A percentile compares a stretch with the other conserved stretches of the same genome.
Evolutionary conservation across 148 eudicot species (phyloP).

Genomic region (Spergularia marina): DNA sequence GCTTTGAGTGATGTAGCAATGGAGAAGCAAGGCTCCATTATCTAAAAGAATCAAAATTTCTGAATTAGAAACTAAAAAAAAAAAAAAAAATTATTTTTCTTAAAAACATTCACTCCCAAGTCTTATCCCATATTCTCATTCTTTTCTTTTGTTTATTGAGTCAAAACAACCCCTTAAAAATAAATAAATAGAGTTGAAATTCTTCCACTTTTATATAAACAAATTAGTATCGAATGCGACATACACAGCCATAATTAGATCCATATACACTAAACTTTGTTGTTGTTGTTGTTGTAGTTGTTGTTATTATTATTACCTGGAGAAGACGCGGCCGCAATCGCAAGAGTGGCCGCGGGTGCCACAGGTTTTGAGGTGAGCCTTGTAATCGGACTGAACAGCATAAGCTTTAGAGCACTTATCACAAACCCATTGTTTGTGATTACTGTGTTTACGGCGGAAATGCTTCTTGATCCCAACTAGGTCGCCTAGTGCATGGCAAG

Average conservation of each 20-base stretch:
- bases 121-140: not conserved
- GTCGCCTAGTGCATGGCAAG: constrained; percentile 88
- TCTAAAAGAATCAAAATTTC: constrained; percentile 4
- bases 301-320: constrained; percentile 43
- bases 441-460: constrained; percentile 78
- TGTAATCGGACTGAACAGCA: constrained; percentile 85
- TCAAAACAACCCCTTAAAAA: constrained; percentile 12
- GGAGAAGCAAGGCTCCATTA: not conserved
- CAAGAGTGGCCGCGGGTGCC: constrained; percentile 94
- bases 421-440: constrained; percentile 83
- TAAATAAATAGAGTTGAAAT: not conserved
- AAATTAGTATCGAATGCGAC: no score
- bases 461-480: constrained; percentile 91
- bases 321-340: constrained; percentile 91
- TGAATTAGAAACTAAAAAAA: not conserved
- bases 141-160: constrained; percentile 17
- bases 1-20: not conserved
- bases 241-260: not conserved
- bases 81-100: not conserved
- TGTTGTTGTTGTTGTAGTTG: not conserved
- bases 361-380: constrained; percentile 90
- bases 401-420: constrained; percentile 78
- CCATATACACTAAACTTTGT: not conserved
- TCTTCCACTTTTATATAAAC: not conserved
- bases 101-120: not conserved